A percentile compares a stretch with the other conserved stretches of the same genome.
Evolutionary conservation across 257 asterid species (phyloP).

Genomic region (Solanum piurae): DNA sequence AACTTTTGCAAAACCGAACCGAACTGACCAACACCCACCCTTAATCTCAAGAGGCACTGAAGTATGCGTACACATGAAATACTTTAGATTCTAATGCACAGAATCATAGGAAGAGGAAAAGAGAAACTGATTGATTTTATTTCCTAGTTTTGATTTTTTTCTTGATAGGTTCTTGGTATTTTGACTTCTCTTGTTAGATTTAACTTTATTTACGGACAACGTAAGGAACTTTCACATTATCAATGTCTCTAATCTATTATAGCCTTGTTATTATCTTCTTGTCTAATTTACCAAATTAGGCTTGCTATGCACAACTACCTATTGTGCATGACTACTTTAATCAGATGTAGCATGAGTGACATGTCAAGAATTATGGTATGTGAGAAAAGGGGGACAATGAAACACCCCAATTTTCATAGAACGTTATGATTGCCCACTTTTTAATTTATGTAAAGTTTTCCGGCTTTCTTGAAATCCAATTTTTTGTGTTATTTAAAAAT

Average conservation of each 20-base stretch:
- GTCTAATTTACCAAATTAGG: neutral
- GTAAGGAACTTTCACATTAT: neutral
- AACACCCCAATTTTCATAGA: neutral
- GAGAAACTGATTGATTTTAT: neutral
- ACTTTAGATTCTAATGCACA: neutral
- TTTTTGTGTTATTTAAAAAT: neutral
- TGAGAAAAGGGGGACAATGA: neutral
- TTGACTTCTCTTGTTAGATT: neutral
- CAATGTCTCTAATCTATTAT: neutral
- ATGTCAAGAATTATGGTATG: neutral
- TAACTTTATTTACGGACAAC: neutral
- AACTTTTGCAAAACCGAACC: neutral
- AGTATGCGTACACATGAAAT: neutral
- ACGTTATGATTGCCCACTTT: neutral
- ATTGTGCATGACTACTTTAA: neutral
- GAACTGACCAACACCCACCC: neutral
- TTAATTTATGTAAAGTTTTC: neutral
- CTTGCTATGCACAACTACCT: neutral
- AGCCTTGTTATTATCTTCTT: neutral
- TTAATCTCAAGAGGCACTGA: neutral
- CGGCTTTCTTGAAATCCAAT: neutral
- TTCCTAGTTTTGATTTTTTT: neutral
- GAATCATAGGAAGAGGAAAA: neutral
- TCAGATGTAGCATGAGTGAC: neutral
- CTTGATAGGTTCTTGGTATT: neutral